These are phyloP conservation scores for Rosa persica DNA, from an alignment of 306 rosid species.

Conservation along the genomic window DNA sequence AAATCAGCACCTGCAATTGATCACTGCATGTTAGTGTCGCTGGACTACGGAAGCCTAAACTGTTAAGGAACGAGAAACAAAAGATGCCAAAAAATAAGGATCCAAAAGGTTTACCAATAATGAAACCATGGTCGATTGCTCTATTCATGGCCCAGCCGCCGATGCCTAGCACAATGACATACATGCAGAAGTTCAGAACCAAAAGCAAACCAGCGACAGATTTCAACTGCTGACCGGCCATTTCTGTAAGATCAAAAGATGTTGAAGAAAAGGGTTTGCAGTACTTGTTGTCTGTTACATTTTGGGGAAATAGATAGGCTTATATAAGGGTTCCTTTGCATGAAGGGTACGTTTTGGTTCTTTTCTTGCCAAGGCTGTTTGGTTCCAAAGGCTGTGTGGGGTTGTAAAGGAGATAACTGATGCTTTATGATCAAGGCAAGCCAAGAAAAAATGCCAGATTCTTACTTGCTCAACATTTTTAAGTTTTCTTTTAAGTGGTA, in stretches of 20 bases:
- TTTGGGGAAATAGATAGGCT: conserved; percentile 24
- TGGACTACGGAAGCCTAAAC: background rate
- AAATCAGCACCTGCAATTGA: conserved; percentile 54
- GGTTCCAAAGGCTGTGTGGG: conserved; percentile 25
- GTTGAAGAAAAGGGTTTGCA: conserved; percentile 6
- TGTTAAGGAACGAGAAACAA: background rate
- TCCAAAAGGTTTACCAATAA: conserved; percentile 49
- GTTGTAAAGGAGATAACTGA: conserved; percentile 54
- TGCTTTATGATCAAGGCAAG: conserved; percentile 74
- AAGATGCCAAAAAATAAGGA: background rate
- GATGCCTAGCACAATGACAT: conserved; percentile 73
- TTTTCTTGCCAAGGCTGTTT: conserved; percentile 80
- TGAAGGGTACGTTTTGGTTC: conserved; percentile 53
- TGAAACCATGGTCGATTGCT: conserved; percentile 83
- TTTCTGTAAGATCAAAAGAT: conserved; percentile 29
- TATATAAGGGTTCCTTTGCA: conserved; percentile 11
- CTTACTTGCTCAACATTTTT: conserved; percentile 50
- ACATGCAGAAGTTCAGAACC: conserved; percentile 85
- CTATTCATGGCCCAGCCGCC: conserved; percentile 94
- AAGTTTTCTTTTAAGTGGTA: conserved; percentile 25
- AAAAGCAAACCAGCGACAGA: conserved; percentile 68
- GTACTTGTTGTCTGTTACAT: conserved; percentile 9
- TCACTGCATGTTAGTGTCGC: background rate
- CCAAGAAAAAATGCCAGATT: conserved; percentile 37
- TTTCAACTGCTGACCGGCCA: conserved; percentile 70